Base-by-base conservation (phyloP, 768 basidiomycete genomes). In the Pisolithus albus region DNA sequence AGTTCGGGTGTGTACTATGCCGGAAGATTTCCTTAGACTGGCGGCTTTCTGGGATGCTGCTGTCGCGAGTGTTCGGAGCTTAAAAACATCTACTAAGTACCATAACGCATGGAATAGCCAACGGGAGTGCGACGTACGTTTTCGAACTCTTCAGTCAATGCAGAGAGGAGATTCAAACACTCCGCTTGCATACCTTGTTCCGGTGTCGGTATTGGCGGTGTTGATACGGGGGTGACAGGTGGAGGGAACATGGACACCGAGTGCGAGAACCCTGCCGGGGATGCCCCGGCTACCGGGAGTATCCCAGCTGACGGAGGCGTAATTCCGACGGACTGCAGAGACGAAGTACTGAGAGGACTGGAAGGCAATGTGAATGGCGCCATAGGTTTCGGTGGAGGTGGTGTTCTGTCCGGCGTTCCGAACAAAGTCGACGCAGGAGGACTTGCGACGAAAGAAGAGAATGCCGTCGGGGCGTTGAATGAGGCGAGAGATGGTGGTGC, bases 101-200 rank as follows among this genome's bases (percentile, higher is more conserved):
- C 4, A 41, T 50, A 39, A 51, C 42, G 51, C 32, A 39, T n/a
- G 15, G 16, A 18, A 9, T 16, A 28, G 30, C 36, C 11, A 26
- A 47, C 21, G 1, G 15, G 9, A 7, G 23, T 26, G 15, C 44
- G 38, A 72, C 82, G 59, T 62, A 90, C 90, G 38, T 73, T 68
- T 23, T 79, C 70, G 0, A 92, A 65, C 53, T 89, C 86, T 36
- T 68, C 72, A 2, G 55, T 61, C 38, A 88, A 63, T 11, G 62
- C 67, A 1, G 55, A 50, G 39, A 83, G 71, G 32, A 92, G 70
- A 32, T 72, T 43, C 3, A 63, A 57, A 56, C 84, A 84, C 60
- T 90, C 83, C 16, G 74, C 73, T 58, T 88, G 85, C 78, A 92
- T 80, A 9, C 84, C 82, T 49, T 80, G 76, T 53, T 82, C 77